Percentiles rank a stretch among this genome's conserved stretches.
phyloP scores from a whole-genome alignment of 208 protist genomes.

The Crithidia acanthocephali region DNA sequence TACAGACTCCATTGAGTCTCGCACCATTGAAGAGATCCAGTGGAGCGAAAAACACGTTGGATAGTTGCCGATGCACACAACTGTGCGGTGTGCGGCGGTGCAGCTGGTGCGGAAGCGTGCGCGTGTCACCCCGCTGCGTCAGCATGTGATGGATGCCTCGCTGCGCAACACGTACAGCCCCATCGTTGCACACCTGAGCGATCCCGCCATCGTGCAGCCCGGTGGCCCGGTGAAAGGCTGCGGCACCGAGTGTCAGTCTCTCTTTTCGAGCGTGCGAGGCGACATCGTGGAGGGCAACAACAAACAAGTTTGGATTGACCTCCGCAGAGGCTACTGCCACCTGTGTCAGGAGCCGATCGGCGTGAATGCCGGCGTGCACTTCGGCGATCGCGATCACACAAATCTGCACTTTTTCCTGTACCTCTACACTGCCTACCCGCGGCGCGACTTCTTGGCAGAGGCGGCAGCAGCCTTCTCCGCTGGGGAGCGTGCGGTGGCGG shows the following conservation, averaged over 20 bases:
- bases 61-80: neutral
- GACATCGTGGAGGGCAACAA: constrained; percentile 82
- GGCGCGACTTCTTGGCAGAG: constrained; percentile 29
- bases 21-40: too few species aligned
- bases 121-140: neutral
- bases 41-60: too few species aligned
- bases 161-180: neutral
- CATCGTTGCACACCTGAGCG: neutral
- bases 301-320: constrained; percentile 80
- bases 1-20: too few species aligned
- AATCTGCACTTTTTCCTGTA: constrained; percentile 86
- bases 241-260: constrained; percentile 33
- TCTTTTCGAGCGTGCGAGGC: constrained; percentile 26
- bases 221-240: constrained; percentile 33
- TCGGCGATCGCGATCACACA: constrained; percentile 83
- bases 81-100: neutral
- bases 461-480: constrained; percentile 12
- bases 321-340: constrained; percentile 71
- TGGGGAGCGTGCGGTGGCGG: constrained; percentile 2
- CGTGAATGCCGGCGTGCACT: constrained; percentile 55
- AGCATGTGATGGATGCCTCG: neutral
- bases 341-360: constrained; percentile 85
- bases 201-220: neutral
- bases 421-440: constrained; percentile 71
- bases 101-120: neutral